Conservation (phyloP, 1,284 basidiomycete species). For the Apiotrichum montevideense region DNA sequence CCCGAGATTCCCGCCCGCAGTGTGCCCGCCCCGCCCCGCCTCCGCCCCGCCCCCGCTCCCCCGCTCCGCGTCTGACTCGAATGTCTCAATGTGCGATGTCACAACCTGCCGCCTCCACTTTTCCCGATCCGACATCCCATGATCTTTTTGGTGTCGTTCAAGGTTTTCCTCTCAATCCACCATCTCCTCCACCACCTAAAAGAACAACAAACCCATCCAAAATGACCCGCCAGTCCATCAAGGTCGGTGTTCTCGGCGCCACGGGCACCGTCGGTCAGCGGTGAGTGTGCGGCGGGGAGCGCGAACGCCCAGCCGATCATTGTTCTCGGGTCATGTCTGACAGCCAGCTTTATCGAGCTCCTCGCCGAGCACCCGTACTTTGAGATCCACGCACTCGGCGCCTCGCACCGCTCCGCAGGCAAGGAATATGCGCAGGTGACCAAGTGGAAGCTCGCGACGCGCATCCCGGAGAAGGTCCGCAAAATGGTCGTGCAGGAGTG, state of each 20-base stretch:
- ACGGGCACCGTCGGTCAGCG: slow-evolving; percentile 95
- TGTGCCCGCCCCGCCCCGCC: too few relatives aligned
- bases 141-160: too few relatives aligned
- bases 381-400: slow-evolving; percentile 76
- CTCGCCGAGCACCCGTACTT: slow-evolving; percentile 90
- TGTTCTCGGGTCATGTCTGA: background rate
- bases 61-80: too few relatives aligned
- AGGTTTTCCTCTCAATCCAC: too few relatives aligned
- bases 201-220: background rate
- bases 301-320: background rate
- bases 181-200: too few relatives aligned
- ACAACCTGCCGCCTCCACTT: too few relatives aligned
- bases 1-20: too few relatives aligned
- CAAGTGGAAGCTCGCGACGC: slow-evolving; percentile 83
- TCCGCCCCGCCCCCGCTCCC: too few relatives aligned
- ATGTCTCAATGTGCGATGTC: too few relatives aligned
- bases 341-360: slow-evolving; percentile 68
- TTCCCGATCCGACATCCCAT: too few relatives aligned
- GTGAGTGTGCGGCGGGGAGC: slow-evolving; percentile 12
- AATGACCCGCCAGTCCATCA: slow-evolving; percentile 51
- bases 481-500: slow-evolving; percentile 75
- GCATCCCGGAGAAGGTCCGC: slow-evolving; percentile 64
- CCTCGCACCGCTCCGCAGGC: slow-evolving; percentile 80
- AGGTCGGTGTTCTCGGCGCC: slow-evolving; percentile 90
- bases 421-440: slow-evolving; percentile 72